Percentiles rank a stretch among this genome's conserved stretches.
Evolutionary conservation across 768 basidiomycete genomes (phyloP).

Genomic region (Tephrocybe sp.): DNA sequence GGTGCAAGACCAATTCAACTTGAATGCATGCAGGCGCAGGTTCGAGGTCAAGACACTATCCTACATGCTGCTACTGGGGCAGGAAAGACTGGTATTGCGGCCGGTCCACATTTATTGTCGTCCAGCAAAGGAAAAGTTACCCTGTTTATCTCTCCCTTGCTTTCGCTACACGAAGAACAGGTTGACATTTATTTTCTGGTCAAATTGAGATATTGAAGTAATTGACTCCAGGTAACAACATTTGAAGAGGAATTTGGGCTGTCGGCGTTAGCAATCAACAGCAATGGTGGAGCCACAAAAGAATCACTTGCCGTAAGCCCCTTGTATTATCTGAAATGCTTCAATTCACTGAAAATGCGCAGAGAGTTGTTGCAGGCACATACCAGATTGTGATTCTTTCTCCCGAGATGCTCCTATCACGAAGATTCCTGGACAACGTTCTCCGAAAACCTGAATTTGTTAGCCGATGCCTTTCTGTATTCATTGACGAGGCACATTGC

Average conservation of each 20-base stretch:
- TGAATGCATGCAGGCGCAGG: too few relatives aligned
- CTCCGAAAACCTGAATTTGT: constrained; percentile 19
- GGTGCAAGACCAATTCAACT: too few relatives aligned
- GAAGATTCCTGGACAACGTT: constrained; percentile 22
- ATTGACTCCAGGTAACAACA: constrained; percentile 1
- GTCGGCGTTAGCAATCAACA: neutral
- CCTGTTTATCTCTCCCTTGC: constrained; percentile 36
- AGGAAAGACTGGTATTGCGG: constrained; percentile 37
- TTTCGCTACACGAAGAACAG: constrained; percentile 35
- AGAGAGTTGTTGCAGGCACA: too few relatives aligned
- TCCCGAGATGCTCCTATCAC: constrained; percentile 30
- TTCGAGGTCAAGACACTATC: constrained; percentile 18
- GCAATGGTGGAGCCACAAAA: neutral
- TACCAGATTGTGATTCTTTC: constrained; percentile 31
- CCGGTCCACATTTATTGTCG: constrained; percentile 32
- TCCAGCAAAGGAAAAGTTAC: constrained; percentile 27
- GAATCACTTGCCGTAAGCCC: too few relatives aligned
- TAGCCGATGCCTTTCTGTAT: neutral
- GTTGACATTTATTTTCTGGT: neutral
- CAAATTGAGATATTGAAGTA: too few relatives aligned
- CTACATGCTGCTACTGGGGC: constrained; percentile 27
- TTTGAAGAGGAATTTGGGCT: neutral
- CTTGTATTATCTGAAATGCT: too few relatives aligned
- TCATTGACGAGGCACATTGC: too few relatives aligned
- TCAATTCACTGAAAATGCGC: too few relatives aligned